Evolutionary conservation across 164 flowering plant species (phyloP).

Genomic region (Vitis vinifera): ASM3070453v1 NC_081805.1:10620501-10621000

Average conservation of each 20-base stretch:
- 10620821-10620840: constrained; percentile 16
- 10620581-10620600: too few species aligned
- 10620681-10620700: constrained; percentile 28
- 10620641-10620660: constrained; percentile 12
- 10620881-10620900: constrained; percentile 50
- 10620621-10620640: neutral
- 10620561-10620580: too few species aligned
- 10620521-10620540: too few species aligned
- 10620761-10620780: constrained; percentile 5
- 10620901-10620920: constrained; percentile 55
- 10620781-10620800: constrained; percentile 12
- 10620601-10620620: neutral
- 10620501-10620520: too few species aligned
- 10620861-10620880: constrained; percentile 73
- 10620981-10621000: constrained; percentile 49
- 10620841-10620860: constrained; percentile 35
- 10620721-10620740: constrained; percentile 17
- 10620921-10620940: constrained; percentile 47
- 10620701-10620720: constrained; percentile 29
- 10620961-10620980: constrained; percentile 51
- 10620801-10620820: constrained; percentile 8
- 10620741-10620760: constrained; percentile 8
- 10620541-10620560: too few species aligned
- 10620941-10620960: constrained; percentile 48
- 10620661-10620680: neutral